Conservation (phyloP, 768 basidiomycete species). For the Hericium coralloides region DNA sequence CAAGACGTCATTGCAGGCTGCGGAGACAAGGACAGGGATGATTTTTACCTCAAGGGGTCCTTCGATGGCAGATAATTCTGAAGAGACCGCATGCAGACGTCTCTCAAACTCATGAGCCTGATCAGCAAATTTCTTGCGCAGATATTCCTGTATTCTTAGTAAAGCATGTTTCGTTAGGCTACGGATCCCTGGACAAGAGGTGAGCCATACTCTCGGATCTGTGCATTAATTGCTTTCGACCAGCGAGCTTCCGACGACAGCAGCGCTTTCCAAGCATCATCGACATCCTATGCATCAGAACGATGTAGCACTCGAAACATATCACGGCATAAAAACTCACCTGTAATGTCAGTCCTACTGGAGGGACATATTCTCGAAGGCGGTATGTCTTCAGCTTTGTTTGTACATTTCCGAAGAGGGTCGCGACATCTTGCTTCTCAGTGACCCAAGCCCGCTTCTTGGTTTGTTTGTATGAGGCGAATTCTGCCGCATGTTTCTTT, state of each 20-base stretch:
- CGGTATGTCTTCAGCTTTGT: slow-evolving; percentile 91
- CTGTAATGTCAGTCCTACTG: slow-evolving; percentile 52
- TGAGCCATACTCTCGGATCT: slow-evolving; percentile 69
- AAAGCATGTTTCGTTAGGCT: background rate
- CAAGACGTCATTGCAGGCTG: background rate
- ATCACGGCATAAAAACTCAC: slow-evolving; percentile 26
- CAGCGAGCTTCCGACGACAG: slow-evolving; percentile 66
- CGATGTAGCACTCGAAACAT: background rate
- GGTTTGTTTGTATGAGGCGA: slow-evolving; percentile 76
- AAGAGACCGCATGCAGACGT: slow-evolving; percentile 54
- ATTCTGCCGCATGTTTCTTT: slow-evolving; percentile 61
- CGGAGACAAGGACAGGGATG: background rate
- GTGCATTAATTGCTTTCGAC: slow-evolving; percentile 78
- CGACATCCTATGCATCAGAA: slow-evolving; percentile 49
- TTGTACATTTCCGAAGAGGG: slow-evolving; percentile 87
- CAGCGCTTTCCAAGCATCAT: slow-evolving; percentile 66
- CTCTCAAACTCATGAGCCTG: slow-evolving; percentile 72
- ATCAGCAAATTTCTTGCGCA: slow-evolving; percentile 70
- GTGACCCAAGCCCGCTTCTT: slow-evolving; percentile 83
- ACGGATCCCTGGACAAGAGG: background rate
- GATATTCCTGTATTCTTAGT: slow-evolving; percentile 68
- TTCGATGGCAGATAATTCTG: slow-evolving; percentile 63
- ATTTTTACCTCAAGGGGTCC: slow-evolving; percentile 62
- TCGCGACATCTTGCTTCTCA: slow-evolving; percentile 81
- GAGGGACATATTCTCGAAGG: slow-evolving; percentile 75